These are phyloP conservation scores for Fusarium austroafricanum DNA, from an alignment of 2,329 filamentous ascomycete genomes.

Conservation along the genomic window DNA sequence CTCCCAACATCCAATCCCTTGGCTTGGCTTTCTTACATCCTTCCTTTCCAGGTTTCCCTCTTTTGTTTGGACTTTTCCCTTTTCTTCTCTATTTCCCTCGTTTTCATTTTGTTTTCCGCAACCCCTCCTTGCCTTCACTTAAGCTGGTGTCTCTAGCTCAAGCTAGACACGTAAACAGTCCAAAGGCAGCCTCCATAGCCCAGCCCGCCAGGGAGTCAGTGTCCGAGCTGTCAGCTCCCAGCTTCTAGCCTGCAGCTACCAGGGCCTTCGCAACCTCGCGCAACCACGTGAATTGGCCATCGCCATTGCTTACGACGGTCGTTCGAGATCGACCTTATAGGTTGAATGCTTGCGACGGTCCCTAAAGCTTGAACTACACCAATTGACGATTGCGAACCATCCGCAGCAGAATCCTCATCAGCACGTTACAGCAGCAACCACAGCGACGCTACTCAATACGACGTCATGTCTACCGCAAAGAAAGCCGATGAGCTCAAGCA, in stretches of 20 bases:
- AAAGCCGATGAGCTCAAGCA: constrained; percentile 76
- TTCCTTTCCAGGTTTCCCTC: constrained; percentile 3
- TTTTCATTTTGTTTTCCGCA: constrained; percentile 16
- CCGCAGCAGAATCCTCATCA: constrained; percentile 2
- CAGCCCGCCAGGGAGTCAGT: constrained; percentile 10
- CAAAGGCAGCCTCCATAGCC: constrained; percentile 5
- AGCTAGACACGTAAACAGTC: constrained; percentile 10
- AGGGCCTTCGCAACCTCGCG: constrained; percentile 24
- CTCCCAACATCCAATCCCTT: constrained; percentile 32
- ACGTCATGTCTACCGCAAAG: constrained; percentile 51
- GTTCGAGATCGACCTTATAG: constrained; percentile 19
- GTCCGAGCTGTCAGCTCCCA: constrained; percentile 16
- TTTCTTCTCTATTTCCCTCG: constrained; percentile 35
- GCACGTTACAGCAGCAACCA: constrained; percentile 24
- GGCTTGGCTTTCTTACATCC: constrained; percentile 13
- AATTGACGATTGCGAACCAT: constrained; percentile 39
- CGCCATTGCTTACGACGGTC: constrained; percentile 4
- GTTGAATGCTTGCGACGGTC: constrained; percentile 37
- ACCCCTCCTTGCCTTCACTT: constrained; percentile 22
- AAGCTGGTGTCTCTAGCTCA: constrained; percentile 21
- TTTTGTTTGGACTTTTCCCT: constrained; percentile 19
- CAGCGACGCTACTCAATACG: constrained; percentile 29
- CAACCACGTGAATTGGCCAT: constrained; percentile 17
- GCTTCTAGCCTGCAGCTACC: constrained; percentile 4
- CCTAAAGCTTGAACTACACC: constrained; percentile 27